A percentile compares a stretch with the other conserved stretches of the same genome.
Conservation (phyloP, 306 rosid species). For the Fragaria ananassa region DNA sequence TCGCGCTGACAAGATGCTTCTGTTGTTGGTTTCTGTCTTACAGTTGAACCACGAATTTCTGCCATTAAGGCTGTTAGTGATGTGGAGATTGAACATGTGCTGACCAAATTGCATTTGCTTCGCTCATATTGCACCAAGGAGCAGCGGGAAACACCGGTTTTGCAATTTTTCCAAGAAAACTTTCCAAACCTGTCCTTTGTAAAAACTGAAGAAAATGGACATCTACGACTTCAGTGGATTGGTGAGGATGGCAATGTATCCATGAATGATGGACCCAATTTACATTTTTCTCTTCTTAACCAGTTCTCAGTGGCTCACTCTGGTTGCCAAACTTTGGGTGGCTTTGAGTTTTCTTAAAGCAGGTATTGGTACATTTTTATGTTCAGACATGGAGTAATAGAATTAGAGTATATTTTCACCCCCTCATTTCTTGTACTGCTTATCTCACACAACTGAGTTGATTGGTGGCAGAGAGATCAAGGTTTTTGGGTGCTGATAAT, state of each 20-base stretch:
- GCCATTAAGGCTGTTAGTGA: constrained; percentile 81
- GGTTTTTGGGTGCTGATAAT: constrained; percentile 47
- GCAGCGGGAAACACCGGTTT: constrained; percentile 48
- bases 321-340: constrained; percentile 46
- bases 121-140: constrained; percentile 56
- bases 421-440: not conserved
- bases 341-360: constrained; percentile 59
- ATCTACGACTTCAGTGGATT: constrained; percentile 50
- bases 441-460: constrained; percentile 29
- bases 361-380: constrained; percentile 30
- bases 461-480: constrained; percentile 58
- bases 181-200: constrained; percentile 51
- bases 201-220: constrained; percentile 30
- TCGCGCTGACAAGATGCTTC: not conserved
- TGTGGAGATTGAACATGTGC: constrained; percentile 58
- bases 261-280: constrained; percentile 35
- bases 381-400: constrained; percentile 2
- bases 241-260: constrained; percentile 24
- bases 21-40: not conserved
- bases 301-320: constrained; percentile 61
- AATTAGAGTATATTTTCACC: not conserved
- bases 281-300: constrained; percentile 50
- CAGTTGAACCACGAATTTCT: constrained; percentile 57
- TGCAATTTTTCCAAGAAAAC: constrained; percentile 47
- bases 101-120: constrained; percentile 63